Percentiles rank a stretch among this genome's conserved stretches.
These are phyloP conservation scores for Tothia fuscella DNA, from an alignment of 2,329 filamentous ascomycete species.

Conservation along the genomic window DNA sequence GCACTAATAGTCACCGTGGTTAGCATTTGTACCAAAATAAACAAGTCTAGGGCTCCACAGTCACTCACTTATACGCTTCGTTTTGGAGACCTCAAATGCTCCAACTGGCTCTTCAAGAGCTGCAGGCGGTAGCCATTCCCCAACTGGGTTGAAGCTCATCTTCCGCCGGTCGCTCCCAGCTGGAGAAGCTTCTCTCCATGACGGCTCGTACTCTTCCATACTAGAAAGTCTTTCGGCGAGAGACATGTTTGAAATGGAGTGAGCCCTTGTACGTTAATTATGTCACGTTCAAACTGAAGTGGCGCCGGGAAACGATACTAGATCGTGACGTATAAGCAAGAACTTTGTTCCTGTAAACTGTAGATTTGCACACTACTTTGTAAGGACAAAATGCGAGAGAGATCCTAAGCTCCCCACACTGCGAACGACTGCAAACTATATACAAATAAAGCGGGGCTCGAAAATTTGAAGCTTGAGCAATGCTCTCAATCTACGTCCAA, in stretches of 20 bases:
- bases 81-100: conserved; percentile 43
- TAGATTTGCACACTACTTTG: too few relatives aligned
- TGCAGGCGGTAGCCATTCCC: conserved; percentile 30
- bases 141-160: conserved; percentile 38
- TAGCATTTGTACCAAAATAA: not conserved
- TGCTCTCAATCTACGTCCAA: too few relatives aligned
- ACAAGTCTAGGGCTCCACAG: not conserved
- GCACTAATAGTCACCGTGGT: conserved; percentile 36
- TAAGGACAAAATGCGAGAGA: too few relatives aligned
- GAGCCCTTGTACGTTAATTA: not conserved
- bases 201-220: conserved; percentile 27
- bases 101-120: conserved; percentile 30
- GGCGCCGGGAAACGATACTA: too few relatives aligned
- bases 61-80: conserved; percentile 41
- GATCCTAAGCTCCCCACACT: too few relatives aligned
- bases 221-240: conserved; percentile 27
- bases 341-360: too few relatives aligned
- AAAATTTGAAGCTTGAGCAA: too few relatives aligned
- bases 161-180: conserved; percentile 29
- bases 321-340: too few relatives aligned
- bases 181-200: conserved; percentile 24
- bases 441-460: too few relatives aligned
- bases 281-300: too few relatives aligned
- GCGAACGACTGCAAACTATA: too few relatives aligned
- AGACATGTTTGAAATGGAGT: conserved; percentile 21